Percentiles rank a stretch among this genome's conserved stretches.
These are phyloP conservation scores for Mycena pura DNA, from an alignment of 768 basidiomycete species.

Conservation along the genomic window DNA sequence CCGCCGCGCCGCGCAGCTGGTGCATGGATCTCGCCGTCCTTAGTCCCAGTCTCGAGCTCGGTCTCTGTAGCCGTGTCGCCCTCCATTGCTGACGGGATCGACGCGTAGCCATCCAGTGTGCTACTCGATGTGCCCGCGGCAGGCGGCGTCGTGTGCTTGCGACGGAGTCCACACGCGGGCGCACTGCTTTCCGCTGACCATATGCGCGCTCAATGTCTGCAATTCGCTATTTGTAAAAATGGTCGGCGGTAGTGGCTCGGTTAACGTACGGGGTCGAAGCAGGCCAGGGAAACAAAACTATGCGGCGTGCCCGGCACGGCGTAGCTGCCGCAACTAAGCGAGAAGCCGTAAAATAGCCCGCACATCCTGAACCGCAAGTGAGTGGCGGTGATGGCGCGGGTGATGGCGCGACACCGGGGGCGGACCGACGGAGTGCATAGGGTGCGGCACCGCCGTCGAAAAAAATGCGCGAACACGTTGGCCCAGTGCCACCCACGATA, in stretches of 20 bases:
- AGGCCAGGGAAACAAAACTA: slow-evolving; percentile 96
- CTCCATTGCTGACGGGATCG: slow-evolving; percentile 72
- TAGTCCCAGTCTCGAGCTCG: slow-evolving; percentile 67
- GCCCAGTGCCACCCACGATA: slow-evolving; percentile 99
- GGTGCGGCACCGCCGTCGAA: slow-evolving; percentile 96
- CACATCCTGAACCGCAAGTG: slow-evolving; percentile 64
- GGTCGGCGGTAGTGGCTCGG: background rate
- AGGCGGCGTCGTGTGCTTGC: slow-evolving; percentile 20
- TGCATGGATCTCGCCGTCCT: slow-evolving; percentile 48
- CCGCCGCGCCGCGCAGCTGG: slow-evolving; percentile 2
- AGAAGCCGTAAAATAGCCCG: slow-evolving; percentile 97
- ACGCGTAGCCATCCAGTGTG: slow-evolving; percentile 35
- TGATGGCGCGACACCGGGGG: slow-evolving; percentile 25
- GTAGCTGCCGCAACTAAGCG: slow-evolving; percentile 88
- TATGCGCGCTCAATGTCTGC: slow-evolving; percentile 94
- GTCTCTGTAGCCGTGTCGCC: slow-evolving; percentile 79
- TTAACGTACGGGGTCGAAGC: slow-evolving; percentile 92
- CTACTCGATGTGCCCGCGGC: slow-evolving; percentile 28
- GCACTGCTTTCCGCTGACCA: slow-evolving; percentile 82
- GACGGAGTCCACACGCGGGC: slow-evolving; percentile 31
- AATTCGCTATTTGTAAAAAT: slow-evolving; percentile 6
- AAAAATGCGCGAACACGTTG: slow-evolving; percentile 91
- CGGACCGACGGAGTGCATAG: slow-evolving; percentile 91
- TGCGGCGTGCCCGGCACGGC: slow-evolving; percentile 91
- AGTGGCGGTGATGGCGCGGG: slow-evolving; percentile 10